Evolutionary conservation across 2,329 filamentous ascomycete species (phyloP).

Genomic region (Aureobasidium subglaciale): DNA sequence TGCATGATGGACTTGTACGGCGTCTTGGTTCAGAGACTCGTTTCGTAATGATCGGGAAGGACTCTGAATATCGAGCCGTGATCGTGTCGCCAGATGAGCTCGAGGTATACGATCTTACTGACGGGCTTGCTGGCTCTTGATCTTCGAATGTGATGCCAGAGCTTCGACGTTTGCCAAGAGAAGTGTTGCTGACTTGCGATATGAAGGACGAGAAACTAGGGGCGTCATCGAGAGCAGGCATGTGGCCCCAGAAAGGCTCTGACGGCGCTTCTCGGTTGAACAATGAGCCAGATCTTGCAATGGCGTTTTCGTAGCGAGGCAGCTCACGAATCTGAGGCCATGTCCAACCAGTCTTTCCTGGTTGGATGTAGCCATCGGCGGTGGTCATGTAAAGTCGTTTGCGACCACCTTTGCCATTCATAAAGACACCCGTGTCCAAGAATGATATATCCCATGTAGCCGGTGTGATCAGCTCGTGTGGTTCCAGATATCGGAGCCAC

Average conservation of each 20-base stretch:
- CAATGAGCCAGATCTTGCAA: conserved; percentile 46
- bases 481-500: conserved; percentile 61
- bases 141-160: conserved; percentile 17
- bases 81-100: background rate
- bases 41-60: conserved; percentile 10
- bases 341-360: conserved; percentile 55
- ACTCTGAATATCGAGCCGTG: background rate
- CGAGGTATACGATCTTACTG: background rate
- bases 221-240: background rate
- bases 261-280: conserved; percentile 50
- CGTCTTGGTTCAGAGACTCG: background rate
- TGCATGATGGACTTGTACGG: background rate
- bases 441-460: conserved; percentile 66
- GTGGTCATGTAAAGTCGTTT: conserved; percentile 70
- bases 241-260: conserved; percentile 18
- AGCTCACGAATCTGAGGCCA: conserved; percentile 64
- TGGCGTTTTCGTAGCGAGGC: conserved; percentile 45
- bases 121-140: background rate
- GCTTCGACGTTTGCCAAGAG: conserved; percentile 21
- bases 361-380: conserved; percentile 66
- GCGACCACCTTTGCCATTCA: conserved; percentile 56
- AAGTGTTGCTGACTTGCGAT: conserved; percentile 4
- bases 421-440: conserved; percentile 61
- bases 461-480: conserved; percentile 65
- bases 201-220: conserved; percentile 1